Base-by-base conservation (phyloP, 1,139 yeast genomes). In the Saccharomycopsis hybrid region DNA sequence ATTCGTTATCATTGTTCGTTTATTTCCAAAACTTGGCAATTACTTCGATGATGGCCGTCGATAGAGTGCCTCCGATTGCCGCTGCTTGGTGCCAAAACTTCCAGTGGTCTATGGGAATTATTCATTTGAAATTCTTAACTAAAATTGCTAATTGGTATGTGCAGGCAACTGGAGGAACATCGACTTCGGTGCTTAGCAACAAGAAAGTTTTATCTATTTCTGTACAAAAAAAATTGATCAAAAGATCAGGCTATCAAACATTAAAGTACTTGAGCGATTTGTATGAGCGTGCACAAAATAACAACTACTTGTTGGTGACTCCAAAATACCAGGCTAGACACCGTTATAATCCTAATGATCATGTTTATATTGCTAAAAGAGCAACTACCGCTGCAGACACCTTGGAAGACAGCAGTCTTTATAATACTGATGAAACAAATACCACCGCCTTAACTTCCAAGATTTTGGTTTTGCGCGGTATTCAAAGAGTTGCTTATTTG, bases 1-100 rank as follows among this genome's bases (percentile, higher is more conserved):
- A 92, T 69, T 84, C 96, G 28, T 85, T 92, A 68, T 87, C 97
- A 1, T 73, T 92, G 56, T 92, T 92, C 69, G 79, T 89, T 53
- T 94, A 92, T 68, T 92, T 92, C 77, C 99, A 92, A 70, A 80
- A 88, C 51, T 76, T 92, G 59, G 97, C 97, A 32, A 84, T 92
- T 57, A 85, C 94, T 28, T 79, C 96, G 30, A 89, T 92, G 96
- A 85, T 90, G 92, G 97, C 95, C 46, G 97, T 92, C 39, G 78
- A 89, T 25, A 74, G 81, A 55, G 86, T 88, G 29, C 98, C 98
- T 5, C 98, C 98, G 4, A 88, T 92, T 57, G 97, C 97, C 7
- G 92, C 96, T 1, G 94, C 97, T 3, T 92, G 99, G 99, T 83
- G 95, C 37, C 96, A 92, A 66, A 92, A 92, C 70, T 92, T 92